phyloP scores from a whole-genome alignment of 192 early-diverging fungal genomes.

The Obelidium mucronatum region DNA sequence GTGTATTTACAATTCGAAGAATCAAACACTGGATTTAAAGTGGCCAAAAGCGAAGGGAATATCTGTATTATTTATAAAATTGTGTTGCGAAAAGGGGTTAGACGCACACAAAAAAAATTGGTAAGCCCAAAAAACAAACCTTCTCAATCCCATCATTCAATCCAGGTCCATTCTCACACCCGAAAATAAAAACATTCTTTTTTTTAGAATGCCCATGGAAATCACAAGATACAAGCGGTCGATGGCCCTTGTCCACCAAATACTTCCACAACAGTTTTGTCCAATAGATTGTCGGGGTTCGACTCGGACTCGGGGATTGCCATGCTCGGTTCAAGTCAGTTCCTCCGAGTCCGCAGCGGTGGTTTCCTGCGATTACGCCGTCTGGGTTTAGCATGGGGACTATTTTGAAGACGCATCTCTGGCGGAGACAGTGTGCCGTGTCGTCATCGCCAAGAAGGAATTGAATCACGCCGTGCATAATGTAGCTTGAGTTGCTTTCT shows the following conservation, averaged over 20 bases:
- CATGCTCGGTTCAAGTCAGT: slow-evolving; percentile 64
- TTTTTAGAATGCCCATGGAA: slow-evolving; percentile 63
- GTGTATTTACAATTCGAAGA: slow-evolving; percentile 41
- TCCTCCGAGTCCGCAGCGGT: slow-evolving; percentile 59
- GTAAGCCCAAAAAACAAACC: slow-evolving; percentile 7
- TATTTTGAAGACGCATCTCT: slow-evolving; percentile 58
- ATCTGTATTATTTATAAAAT: no score
- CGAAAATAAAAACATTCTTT: slow-evolving; percentile 64
- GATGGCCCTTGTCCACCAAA: slow-evolving; percentile 40
- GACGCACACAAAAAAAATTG: no score
- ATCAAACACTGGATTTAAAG: slow-evolving; percentile 55
- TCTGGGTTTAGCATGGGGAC: slow-evolving; percentile 66
- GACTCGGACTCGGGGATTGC: slow-evolving; percentile 39
- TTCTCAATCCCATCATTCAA: slow-evolving; percentile 50
- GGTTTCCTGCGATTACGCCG: slow-evolving; percentile 60
- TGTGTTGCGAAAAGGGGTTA: no score
- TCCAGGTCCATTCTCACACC: slow-evolving; percentile 51
- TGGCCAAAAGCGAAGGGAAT: slow-evolving; percentile 52
- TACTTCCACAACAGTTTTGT: slow-evolving; percentile 53
- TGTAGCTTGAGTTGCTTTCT: slow-evolving; percentile 59
- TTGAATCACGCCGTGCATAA: slow-evolving; percentile 56
- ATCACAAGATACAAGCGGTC: slow-evolving; percentile 55
- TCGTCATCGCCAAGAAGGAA: slow-evolving; percentile 52
- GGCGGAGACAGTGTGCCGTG: slow-evolving; percentile 43
- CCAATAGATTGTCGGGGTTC: slow-evolving; percentile 56